A percentile compares a stretch with the other conserved stretches of the same genome.
Evolutionary conservation across 2,329 filamentous ascomycete genomes (phyloP).

Genomic region (Xylaria polymorpha): DNA sequence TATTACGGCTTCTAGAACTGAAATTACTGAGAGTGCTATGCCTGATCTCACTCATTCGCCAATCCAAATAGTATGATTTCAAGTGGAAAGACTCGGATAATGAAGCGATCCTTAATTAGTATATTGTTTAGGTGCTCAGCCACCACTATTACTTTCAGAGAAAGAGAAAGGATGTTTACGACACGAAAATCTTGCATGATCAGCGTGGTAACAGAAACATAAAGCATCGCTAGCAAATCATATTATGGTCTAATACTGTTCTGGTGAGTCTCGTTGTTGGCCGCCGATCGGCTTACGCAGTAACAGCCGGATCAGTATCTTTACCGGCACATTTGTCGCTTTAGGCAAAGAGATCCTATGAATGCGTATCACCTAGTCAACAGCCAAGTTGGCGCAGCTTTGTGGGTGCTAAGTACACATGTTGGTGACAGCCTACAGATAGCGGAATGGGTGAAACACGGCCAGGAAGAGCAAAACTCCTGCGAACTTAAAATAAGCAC

Average conservation of each 20-base stretch:
- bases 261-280: not conserved
- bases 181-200: not conserved
- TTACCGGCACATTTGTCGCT: not conserved
- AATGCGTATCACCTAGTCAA: constrained; percentile 10
- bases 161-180: not conserved
- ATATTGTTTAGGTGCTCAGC: not conserved
- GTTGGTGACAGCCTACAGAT: not conserved
- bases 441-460: constrained; percentile 12
- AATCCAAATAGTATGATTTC: not conserved
- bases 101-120: not conserved
- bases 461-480: not conserved
- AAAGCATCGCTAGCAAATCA: not conserved
- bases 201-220: not conserved
- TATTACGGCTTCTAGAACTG: not conserved
- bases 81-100: not conserved
- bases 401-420: constrained; percentile 6
- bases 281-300: not conserved
- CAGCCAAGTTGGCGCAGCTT: constrained; percentile 8
- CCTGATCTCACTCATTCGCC: not conserved
- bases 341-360: not conserved
- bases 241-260: not conserved
- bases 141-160: not conserved
- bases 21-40: not conserved
- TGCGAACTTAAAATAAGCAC: constrained; percentile 4
- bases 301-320: not conserved